Conservation (phyloP, 345 rosid species). For the Brassica nigra region DNA sequence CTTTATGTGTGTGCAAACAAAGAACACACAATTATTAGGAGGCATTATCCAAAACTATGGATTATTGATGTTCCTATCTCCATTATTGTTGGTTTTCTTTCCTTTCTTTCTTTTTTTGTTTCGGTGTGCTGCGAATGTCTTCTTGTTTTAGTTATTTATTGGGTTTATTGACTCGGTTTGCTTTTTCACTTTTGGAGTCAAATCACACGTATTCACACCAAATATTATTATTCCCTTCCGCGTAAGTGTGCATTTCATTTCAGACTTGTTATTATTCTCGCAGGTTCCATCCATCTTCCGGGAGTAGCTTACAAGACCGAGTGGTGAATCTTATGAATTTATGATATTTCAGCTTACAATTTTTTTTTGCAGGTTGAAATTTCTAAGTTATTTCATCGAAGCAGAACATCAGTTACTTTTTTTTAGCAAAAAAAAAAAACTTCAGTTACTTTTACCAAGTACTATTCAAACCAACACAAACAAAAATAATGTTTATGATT, state of each 20-base stretch:
- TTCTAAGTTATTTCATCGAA: neutral
- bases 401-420: neutral
- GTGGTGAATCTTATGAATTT: neutral
- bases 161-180: conserved; percentile 14
- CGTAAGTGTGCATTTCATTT: neutral
- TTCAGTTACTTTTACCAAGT: neutral
- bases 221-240: conserved; percentile 12
- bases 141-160: conserved; percentile 11
- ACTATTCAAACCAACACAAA: neutral
- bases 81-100: conserved; percentile 3
- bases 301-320: neutral
- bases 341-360: neutral
- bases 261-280: neutral
- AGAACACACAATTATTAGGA: neutral
- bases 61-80: conserved; percentile 6
- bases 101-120: neutral
- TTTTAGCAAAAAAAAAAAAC: too few species aligned
- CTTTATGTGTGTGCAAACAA: neutral
- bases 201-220: conserved; percentile 15
- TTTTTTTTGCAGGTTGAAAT: neutral
- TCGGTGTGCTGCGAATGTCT: conserved; percentile 21
- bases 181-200: conserved; percentile 26
- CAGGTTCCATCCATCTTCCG: neutral
- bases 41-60: conserved; percentile 17
- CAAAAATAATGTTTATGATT: neutral